Base-by-base conservation (phyloP, 2,329 filamentous ascomycete genomes). In the Colletotrichum sp. region DNA sequence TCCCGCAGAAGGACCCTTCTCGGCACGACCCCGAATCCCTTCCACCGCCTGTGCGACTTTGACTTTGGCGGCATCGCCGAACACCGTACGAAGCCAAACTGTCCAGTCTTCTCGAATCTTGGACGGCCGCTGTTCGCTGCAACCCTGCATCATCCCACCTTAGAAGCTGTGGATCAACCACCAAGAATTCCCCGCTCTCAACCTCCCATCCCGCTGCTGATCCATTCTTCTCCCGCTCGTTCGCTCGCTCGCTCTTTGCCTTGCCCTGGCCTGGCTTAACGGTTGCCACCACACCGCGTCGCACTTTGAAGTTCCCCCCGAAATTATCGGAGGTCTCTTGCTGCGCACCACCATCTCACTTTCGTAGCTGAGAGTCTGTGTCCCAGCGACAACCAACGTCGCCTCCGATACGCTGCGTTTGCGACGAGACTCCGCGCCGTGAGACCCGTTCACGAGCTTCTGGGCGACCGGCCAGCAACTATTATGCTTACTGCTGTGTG, bases 111-210 rank as follows among this genome's bases (percentile, higher is more conserved):
- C 43, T 36, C 70, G 55, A 75, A 57, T 48, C 64, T 65, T 32
- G 64, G 66, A 73, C 73, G 43, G 34, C 64, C 59, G 64, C 64
- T 73, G 70, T 32, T 76, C 48, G 59, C 61, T 74, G 74, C 66
- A 76, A 75, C 74, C 74, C 74, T 76, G 74, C 71, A 76, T 71
- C 74, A 75, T 76, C 71, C 74, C 71, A 74, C 74, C 72, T 71
- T 48, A 36, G 57, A 48, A 75, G 60, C 71, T 71, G 74, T 76
- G 74, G 74, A 75, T 76, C 74, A 63, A 71, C 64, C 57, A 71
- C 39, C 71, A 61, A 63, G 43, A 75, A 75, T 76, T 71, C 74
- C 74, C 74, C 74, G 71, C 74, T 76, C 72, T 75, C 74, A 18
- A 75, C 72, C 72, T 76, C 60, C 32, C 65, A 76, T 76, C 74